Base-by-base conservation (phyloP, 805 yeast genomes). In the Metschnikowia kofuensis region DNA sequence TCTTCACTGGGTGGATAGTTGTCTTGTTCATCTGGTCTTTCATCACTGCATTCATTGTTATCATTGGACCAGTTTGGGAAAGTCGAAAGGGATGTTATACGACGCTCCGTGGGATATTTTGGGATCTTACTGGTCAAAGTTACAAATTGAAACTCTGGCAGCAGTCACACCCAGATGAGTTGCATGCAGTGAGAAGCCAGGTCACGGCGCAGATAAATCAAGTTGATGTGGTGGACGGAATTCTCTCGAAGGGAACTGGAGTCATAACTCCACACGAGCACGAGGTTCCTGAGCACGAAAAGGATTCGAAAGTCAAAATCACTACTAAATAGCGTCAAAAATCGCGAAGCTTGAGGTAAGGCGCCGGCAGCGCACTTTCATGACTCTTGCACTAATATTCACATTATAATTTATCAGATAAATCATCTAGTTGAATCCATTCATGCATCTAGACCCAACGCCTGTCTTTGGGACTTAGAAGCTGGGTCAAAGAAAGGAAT, bases 1-100 rank as follows among this genome's bases (percentile, higher is more conserved):
- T 88, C 69, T 89, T 89, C 67, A 86, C 92, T 6, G 96, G 96
- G 40, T 89, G 96, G 96, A 79, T 89, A 40, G 80, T 77, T 32
- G 94, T 89, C 30, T 82, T 85, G 49, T 80, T 89, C 43, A 80
- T 89, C 49, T 89, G 96, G 96, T 68, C 87, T 35, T 88, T 87
- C 68, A 73, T 78, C 58, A 77, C 85, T 36, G 82, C 80, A 0
- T 75, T 77, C 52, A 71, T 80, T 48, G 94, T 88, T 27, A 75
- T 82, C 16, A 47, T 88, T 29, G 83, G 75, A 55, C 96, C 96
- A 39, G 57, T 89, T 32, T 77, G 76, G 70, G 90, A 89, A 66
- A 90, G 94, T 38, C 72, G 91, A 56, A 66, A 72, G 30, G 88
- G 84, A 2, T 78, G 89, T 28, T 78, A 64, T 62, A 77, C 81